Evolutionary conservation across 805 yeast species (phyloP).

Genomic region (Metschnikowia koreensis): DNA sequence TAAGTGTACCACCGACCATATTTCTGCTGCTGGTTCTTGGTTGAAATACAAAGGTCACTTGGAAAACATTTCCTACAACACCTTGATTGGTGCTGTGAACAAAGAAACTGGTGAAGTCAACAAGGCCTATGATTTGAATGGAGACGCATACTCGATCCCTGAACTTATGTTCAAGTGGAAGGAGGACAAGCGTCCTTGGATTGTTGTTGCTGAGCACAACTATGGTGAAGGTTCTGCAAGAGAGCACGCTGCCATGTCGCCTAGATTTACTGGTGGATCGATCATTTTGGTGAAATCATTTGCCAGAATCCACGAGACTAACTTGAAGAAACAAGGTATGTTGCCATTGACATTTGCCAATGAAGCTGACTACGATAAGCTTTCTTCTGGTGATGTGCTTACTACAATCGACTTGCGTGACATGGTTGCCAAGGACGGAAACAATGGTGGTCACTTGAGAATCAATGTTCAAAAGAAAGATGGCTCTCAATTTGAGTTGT

Average conservation of each 20-base stretch:
- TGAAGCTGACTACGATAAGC: slow-evolving; percentile 82
- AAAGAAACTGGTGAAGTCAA: slow-evolving; percentile 97
- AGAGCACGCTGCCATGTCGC: slow-evolving; percentile 97
- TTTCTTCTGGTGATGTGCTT: slow-evolving; percentile 64
- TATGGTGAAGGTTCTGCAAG: slow-evolving; percentile 99
- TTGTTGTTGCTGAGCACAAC: slow-evolving; percentile 94
- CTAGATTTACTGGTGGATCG: slow-evolving; percentile 90
- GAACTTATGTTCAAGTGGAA: slow-evolving; percentile 97
- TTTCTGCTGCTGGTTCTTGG: slow-evolving; percentile 99
- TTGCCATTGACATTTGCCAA: slow-evolving; percentile 90
- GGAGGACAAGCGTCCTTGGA: slow-evolving; percentile 80
- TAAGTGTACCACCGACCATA: slow-evolving; percentile 97
- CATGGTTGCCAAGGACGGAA: slow-evolving; percentile 69
- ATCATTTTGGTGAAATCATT: slow-evolving; percentile 89
- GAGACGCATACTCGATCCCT: slow-evolving; percentile 78
- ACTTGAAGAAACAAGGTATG: slow-evolving; percentile 97
- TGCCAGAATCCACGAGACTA: slow-evolving; percentile 98
- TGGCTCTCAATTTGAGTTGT: slow-evolving; percentile 67
- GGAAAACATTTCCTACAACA: slow-evolving; percentile 92
- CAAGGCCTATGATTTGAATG: slow-evolving; percentile 83
- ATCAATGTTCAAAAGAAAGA: slow-evolving; percentile 70
- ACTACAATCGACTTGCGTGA: slow-evolving; percentile 40
- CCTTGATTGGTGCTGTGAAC: slow-evolving; percentile 94
- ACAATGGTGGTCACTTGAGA: slow-evolving; percentile 79
- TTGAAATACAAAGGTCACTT: slow-evolving; percentile 96